These are phyloP conservation scores for Turritis glabra DNA, from an alignment of 345 rosid species.

Conservation along the genomic window DNA sequence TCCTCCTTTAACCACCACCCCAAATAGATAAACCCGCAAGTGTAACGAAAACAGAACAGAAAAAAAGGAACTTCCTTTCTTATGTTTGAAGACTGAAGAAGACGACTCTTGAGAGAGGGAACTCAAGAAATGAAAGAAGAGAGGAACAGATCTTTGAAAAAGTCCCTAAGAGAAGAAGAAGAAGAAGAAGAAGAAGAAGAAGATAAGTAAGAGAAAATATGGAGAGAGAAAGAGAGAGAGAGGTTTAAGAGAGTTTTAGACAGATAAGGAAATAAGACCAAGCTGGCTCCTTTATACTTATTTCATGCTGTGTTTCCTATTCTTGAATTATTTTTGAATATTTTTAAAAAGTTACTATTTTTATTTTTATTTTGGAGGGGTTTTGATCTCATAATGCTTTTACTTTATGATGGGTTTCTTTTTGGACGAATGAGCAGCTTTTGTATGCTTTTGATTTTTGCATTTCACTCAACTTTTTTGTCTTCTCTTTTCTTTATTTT, in stretches of 20 bases:
- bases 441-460: constrained; percentile 43
- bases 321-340: constrained; percentile 27
- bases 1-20: constrained; percentile 31
- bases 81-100: constrained; percentile 36
- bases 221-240: constrained; percentile 21
- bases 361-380: background rate
- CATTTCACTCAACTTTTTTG: constrained; percentile 39
- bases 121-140: constrained; percentile 1
- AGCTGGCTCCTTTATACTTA: constrained; percentile 44
- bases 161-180: background rate
- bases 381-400: constrained; percentile 43
- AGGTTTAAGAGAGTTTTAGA: constrained; percentile 41
- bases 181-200: constrained; percentile 14
- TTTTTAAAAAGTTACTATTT: background rate
- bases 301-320: constrained; percentile 36
- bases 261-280: constrained; percentile 38
- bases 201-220: constrained; percentile 18
- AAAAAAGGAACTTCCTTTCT: constrained; percentile 32
- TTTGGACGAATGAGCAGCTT: constrained; percentile 48
- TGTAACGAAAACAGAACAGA: background rate
- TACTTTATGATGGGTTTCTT: constrained; percentile 45
- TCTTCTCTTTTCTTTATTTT: constrained; percentile 7
- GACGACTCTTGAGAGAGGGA: background rate
- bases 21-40: constrained; percentile 14
- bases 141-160: constrained; percentile 8